Base-by-base conservation (phyloP, 345 rosid genomes). In the Erysimum cheiranthoides region DNA sequence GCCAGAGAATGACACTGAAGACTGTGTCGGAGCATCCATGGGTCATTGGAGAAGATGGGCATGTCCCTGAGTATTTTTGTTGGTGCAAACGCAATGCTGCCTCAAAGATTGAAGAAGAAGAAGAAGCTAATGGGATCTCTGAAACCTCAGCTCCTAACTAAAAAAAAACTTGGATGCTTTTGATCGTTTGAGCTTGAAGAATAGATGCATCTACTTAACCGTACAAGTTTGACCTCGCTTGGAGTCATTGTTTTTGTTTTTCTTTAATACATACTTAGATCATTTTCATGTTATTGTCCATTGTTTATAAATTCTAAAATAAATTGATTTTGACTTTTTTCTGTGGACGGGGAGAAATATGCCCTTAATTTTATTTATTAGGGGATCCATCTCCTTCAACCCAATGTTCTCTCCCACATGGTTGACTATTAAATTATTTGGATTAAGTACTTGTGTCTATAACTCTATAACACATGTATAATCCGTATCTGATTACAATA, bases 11-110 rank as follows among this genome's bases (percentile, higher is more conserved):
- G 84, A 89, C 94, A 31, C 63, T 96, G 80, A 87, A 87, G 16
- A 86, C 73, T 45, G 92, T 91, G 36, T 85, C 90, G 30, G 84
- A 78, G 51, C 97, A 95, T 85, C 39, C 81, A 2, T 93, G 99
- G 98, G 90, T 95, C 21, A 40, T 80, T 11, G 97, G 89, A 78
- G 90, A 88, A 51, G 86, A 86, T 3, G 92, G 97, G 3, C 87
- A 82, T 1, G 78, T 89, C 57, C 89, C 92, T 21, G 85, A 68
- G 66, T 81, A 86, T 79, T 73, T 81, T 21, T 96, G 98, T 61
- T 89, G 96, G 94, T 96, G 99, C 88, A 84, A 84, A 79, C 96
- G 93, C 34, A 84, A 74, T 39, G 66, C 81, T 52, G 51, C 77
- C 30, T 65, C 16, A 50, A 43, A 14, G 39, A 50, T 10, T 73